Evolutionary conservation across 2,329 filamentous ascomycete species (phyloP), one percentile per base, ranked within the genome.

Genomic region (Elsinoe batatas): DNA sequence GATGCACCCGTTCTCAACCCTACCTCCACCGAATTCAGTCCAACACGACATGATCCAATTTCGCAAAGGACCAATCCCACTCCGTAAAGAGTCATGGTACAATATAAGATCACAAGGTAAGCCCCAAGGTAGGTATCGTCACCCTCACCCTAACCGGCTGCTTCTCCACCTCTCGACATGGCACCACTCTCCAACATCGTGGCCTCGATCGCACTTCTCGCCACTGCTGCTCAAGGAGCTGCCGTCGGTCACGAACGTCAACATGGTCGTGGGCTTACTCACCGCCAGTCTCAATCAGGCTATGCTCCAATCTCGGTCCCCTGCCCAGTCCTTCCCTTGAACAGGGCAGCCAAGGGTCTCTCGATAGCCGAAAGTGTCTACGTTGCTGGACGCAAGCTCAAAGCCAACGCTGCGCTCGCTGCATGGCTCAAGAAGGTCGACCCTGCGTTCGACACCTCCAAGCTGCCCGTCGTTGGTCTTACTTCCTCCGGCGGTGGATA

Each of bases 401-500:
- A 68, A 8, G 73, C 74, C 3, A 68, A 72, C 61, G 60, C 58
- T 12, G 65, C 64, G 26, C 66, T 76, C 17, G 64, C 65, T 38
- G 56, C 66, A 35, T 76, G 72, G 72, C 62, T 75, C 42, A 58
- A 63, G 47, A 70, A 66, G 57, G 68, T 67, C 17, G 65, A 70
- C 54, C 50, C 63, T 1, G 61, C 55, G 7, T 73, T 72, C 63
- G 63, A 57, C 33, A 71, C 64, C 13, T 57, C 58, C 13, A 64
- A 65, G n/a, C 63, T 73, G 10, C 74, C 74, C 4, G 66, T 66
- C 2, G 63, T 76, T 50, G 74, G 67, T 22, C 63, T 77, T 54
- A 66, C 72, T 0, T 68, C 67, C 7, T 73, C 70, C 54, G 74
- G 74, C 38, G 74, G 74, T 53, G 71, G 73, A 8, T 70, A 70